Evolutionary conservation across 225 moss, liverwort and hornwort species (phyloP), one percentile per base, ranked within the genome.

Genomic region (Antitrichia curtipendula): DNA sequence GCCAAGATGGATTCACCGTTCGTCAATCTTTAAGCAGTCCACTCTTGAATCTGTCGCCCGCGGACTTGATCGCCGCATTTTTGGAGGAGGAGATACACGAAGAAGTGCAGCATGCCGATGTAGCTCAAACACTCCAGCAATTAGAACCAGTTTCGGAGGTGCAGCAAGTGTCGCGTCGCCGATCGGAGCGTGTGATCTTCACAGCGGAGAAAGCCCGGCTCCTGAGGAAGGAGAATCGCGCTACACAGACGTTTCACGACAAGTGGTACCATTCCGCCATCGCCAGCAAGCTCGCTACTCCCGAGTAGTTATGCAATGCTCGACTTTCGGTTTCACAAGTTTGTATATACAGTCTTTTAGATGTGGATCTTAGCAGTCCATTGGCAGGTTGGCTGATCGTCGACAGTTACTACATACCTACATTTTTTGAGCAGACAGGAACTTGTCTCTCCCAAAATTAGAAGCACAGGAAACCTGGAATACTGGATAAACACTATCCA

Each of bases 201-300:
- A 94, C 95, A 4, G 90, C 89, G 10, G 96, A 96, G 91, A 97
- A 96, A 82, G 97, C 97, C 45, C 90, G 94, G 20, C 92, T 88
- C 28, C 43, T 97, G 89, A 90, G 97, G 88, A 93, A 92, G 88
- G 89, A 92, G 63, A 77, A 93, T 80, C 91, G 97, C 71, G 94
- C 81, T 8, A 89, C 92, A 1, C 86, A 91, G 57, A 91, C 93
- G 6, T 97, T 95, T 72, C 97, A 96, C 62, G 97, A 96, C 72
- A 90, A 88, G 87, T 96, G 96, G 97, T 95, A 95, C 76, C 97
- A 97, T 87, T 97, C 97, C 71, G 95, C 96, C 82, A 97, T 97
- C 74, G 97, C 97, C n/a, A 90, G 90, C 85, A 92, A 91, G 75
- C 95, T 97, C 45, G 97, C 96, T 5, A 81, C 54, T 64, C 91